Conservation (phyloP, 1,284 basidiomycete genomes). For the Coniferiporia weirii region DNA sequence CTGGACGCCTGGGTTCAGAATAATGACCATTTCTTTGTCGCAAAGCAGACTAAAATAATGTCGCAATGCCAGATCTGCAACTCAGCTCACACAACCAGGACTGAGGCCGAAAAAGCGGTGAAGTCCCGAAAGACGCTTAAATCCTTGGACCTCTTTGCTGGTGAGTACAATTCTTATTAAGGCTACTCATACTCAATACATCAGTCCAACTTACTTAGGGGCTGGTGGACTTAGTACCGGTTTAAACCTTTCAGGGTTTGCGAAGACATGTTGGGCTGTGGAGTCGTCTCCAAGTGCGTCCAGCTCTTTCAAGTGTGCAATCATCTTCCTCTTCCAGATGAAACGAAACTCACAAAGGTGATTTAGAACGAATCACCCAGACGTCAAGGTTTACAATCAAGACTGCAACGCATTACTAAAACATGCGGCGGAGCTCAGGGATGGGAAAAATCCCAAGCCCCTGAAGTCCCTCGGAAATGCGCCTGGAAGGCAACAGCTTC, state of each 20-base stretch:
- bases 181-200: too few relatives aligned
- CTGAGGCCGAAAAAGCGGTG: constrained; percentile 29
- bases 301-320: constrained; percentile 48
- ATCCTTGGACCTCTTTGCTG: constrained; percentile 61
- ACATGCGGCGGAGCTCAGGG: constrained; percentile 45
- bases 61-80: constrained; percentile 37
- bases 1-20: not conserved
- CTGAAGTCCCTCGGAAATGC: constrained; percentile 32
- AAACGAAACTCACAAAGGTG: not conserved
- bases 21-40: not conserved
- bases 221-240: constrained; percentile 68
- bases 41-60: constrained; percentile 23
- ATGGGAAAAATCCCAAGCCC: constrained; percentile 35
- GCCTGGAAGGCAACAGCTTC: constrained; percentile 29
- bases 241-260: constrained; percentile 49
- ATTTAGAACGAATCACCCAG: constrained; percentile 51
- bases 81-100: constrained; percentile 19
- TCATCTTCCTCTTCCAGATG: constrained; percentile 3
- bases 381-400: constrained; percentile 56
- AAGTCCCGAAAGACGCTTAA: constrained; percentile 37
- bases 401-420: constrained; percentile 55
- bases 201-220: constrained; percentile 45
- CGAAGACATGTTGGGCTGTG: constrained; percentile 61
- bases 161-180: constrained; percentile 30
- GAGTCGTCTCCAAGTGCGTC: constrained; percentile 61